Base-by-base conservation (phyloP, 306 rosid genomes). In the Pterocarpus macrocarpus region DNA sequence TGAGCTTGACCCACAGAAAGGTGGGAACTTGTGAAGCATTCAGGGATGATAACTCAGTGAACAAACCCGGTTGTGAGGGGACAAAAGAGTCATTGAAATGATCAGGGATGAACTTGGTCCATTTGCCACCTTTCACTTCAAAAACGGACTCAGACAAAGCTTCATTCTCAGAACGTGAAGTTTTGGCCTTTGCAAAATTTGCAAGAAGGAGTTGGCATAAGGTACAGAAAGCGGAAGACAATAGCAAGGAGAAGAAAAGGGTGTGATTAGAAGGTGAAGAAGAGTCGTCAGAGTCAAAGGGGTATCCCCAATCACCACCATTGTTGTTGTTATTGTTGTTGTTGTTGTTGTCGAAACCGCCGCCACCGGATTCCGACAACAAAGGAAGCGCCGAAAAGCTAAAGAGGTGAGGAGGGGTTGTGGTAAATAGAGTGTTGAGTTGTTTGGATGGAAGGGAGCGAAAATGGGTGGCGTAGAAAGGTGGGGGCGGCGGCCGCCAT, bases 71-170 rank as follows among this genome's bases (percentile, higher is more conserved):
- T 12, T 81, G 55, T 14, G 84, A 81, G 8, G 78, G 41, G 38
- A 90, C 71, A 35, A 91, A 95, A 50, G 47, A 73, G 80, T 95
- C 99, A 2, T 86, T 76, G 45, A 75, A 41, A 13, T 35, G 44
- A 80, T 91, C 87, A 10, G 94, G 87, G 67, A 88, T 61, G 15
- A 91, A 87, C 84, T 30, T 84, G 4, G 80, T 90, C 90, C 93
- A 87, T 79, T 91, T 89, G 38, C 99, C 99, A 67, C 94, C 93
- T 84, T 73, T 93, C 6, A 93, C 93, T 84, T 93, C 97, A 86
- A 88, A 95, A 30, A 90, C 76, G 16, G 81, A 39, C 28, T 82
- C 82, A 5, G 87, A 44, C 49, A 49, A 58, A 16, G 58, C 22
- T 28, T 68, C 39, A 11, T 71, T 38, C 14, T 76, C 83, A 7